Conservation (phyloP, 805 yeast species). For the Lipomyces mesembrius region DNA sequence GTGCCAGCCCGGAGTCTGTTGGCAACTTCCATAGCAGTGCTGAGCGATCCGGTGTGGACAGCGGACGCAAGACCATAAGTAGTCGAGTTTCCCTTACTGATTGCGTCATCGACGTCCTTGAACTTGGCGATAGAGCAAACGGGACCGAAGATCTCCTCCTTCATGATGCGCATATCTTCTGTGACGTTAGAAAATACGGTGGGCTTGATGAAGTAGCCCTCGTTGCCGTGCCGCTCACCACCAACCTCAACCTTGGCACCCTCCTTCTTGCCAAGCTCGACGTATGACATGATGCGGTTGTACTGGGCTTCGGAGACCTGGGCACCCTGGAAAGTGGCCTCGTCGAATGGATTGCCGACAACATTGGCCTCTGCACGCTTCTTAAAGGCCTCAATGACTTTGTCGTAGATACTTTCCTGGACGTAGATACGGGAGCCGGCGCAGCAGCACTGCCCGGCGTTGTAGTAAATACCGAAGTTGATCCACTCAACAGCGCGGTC, state of each 20-base stretch:
- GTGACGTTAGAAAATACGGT: slow-evolving; percentile 84
- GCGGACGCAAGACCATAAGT: slow-evolving; percentile 91
- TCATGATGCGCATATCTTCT: slow-evolving; percentile 73
- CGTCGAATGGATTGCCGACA: slow-evolving; percentile 84
- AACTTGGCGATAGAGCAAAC: slow-evolving; percentile 85
- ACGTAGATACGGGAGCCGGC: slow-evolving; percentile 92
- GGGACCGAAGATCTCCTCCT: slow-evolving; percentile 95
- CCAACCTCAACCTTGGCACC: slow-evolving; percentile 86
- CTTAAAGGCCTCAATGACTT: slow-evolving; percentile 65
- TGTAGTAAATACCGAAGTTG: slow-evolving; percentile 82
- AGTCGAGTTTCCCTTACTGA: slow-evolving; percentile 76
- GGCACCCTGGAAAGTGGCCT: slow-evolving; percentile 84
- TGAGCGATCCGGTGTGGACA: slow-evolving; percentile 75
- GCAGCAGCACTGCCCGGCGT: slow-evolving; percentile 95
- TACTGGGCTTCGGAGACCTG: slow-evolving; percentile 83
- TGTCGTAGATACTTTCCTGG: slow-evolving; percentile 82
- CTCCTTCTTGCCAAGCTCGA: slow-evolving; percentile 75
- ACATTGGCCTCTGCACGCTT: slow-evolving; percentile 56
- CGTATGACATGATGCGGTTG: slow-evolving; percentile 74
- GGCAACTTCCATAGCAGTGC: slow-evolving; percentile 76
- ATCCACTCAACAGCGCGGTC: slow-evolving; percentile 76
- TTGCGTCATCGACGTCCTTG: slow-evolving; percentile 78
- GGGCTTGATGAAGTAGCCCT: slow-evolving; percentile 60
- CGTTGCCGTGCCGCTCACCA: slow-evolving; percentile 74
- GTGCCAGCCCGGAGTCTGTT: slow-evolving; percentile 82